A percentile compares a stretch with the other conserved stretches of the same genome.
phyloP scores from a whole-genome alignment of 495 filamentous ascomycete genomes.

The Xylaria curta region DNA sequence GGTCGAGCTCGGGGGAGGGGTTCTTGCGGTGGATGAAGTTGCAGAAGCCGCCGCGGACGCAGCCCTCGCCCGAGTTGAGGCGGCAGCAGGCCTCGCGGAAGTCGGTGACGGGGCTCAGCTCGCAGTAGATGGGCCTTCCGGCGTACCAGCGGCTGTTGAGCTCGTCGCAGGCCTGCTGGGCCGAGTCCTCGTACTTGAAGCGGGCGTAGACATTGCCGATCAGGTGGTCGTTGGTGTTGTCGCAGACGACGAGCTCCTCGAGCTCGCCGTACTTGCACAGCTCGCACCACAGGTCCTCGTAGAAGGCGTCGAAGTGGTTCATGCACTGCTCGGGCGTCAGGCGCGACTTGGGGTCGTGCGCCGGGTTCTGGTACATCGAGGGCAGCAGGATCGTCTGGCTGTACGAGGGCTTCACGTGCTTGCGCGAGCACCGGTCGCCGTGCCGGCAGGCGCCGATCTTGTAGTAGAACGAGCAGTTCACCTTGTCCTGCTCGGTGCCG shows the following conservation, averaged over 20 bases:
- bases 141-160: conserved; percentile 97
- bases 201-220: conserved; percentile 99
- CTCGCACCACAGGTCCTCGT: conserved; percentile 99
- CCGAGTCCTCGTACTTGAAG: conserved; percentile 99
- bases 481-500: conserved; percentile 99
- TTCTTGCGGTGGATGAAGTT: conserved; percentile 99
- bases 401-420: conserved; percentile 99
- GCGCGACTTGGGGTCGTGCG: conserved; percentile 94
- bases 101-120: conserved; percentile 94
- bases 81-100: conserved; percentile 98
- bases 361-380: conserved; percentile 98
- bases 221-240: conserved; percentile 97
- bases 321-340: conserved; percentile 95
- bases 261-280: conserved; percentile 94
- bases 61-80: conserved; percentile 92
- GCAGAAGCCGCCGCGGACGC: conserved; percentile 95
- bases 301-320: conserved; percentile 99
- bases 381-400: conserved; percentile 96
- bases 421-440: conserved; percentile 95
- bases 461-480: conserved; percentile 66
- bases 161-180: conserved; percentile 89
- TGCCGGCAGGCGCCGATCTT: conserved; percentile 98
- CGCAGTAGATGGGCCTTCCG: conserved; percentile 96
- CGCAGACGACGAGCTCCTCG: conserved; percentile 88
- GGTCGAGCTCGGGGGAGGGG: conserved; percentile 82